Evolutionary conservation across 106 monocot genomes (phyloP).

Genomic region (Phalaenopsis equestris): DNA sequence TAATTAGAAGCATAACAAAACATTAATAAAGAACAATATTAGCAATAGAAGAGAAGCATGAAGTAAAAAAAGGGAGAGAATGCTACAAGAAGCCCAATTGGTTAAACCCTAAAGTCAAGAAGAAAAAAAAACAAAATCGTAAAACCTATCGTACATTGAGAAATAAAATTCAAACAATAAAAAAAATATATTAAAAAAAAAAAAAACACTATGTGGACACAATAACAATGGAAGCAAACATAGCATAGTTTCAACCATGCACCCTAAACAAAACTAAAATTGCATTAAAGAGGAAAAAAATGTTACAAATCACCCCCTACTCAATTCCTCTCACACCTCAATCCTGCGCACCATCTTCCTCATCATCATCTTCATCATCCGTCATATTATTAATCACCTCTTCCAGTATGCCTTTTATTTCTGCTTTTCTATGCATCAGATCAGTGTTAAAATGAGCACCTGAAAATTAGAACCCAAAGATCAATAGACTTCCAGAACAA

Average conservation of each 20-base stretch:
- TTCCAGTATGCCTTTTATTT: slow-evolving; percentile 73
- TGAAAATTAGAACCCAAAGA: slow-evolving; percentile 7
- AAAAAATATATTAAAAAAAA: background rate
- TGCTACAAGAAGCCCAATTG: background rate
- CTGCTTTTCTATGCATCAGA: slow-evolving; percentile 78
- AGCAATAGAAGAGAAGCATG: background rate
- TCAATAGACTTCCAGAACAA: background rate
- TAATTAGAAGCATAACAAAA: background rate
- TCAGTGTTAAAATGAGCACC: slow-evolving; percentile 61
- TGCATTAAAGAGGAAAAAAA: background rate
- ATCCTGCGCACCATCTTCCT: background rate
- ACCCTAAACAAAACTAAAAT: background rate
- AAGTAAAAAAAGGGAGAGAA: background rate
- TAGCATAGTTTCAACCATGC: background rate
- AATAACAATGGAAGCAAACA: background rate
- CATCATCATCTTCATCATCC: slow-evolving; percentile 41
- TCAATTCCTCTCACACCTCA: background rate
- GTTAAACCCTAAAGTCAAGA: too few species aligned
- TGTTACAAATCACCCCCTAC: background rate
- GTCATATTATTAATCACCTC: slow-evolving; percentile 89
- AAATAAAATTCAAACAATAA: slow-evolving; percentile 1
- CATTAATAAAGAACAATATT: background rate
- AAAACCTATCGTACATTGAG: background rate
- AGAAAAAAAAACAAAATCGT: too few species aligned
- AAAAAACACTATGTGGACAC: background rate